Percentiles rank a stretch among this genome's conserved stretches.
These are phyloP conservation scores for Myriosclerotinia scirpicola DNA, from an alignment of 2,329 filamentous ascomycete genomes.

Conservation along the genomic window DNA sequence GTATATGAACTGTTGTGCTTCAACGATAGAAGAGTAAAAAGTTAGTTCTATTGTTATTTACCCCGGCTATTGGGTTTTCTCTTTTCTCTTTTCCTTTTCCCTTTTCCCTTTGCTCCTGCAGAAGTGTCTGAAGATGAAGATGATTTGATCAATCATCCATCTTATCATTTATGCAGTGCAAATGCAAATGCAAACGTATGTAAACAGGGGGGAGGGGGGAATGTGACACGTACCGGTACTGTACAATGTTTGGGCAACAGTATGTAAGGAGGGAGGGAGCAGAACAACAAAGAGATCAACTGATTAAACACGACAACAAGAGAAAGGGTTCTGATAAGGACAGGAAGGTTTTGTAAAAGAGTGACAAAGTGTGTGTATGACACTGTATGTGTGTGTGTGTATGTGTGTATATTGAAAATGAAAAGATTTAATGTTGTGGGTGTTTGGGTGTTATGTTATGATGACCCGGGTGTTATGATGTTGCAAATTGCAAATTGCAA, in stretches of 20 bases:
- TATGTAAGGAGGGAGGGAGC: background rate
- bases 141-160: conserved; percentile 13
- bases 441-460: too few species aligned
- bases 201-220: conserved; percentile 13
- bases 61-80: conserved; percentile 9
- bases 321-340: background rate
- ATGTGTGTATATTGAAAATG: background rate
- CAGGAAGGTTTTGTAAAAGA: background rate
- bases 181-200: background rate
- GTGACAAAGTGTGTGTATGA: conserved; percentile 16
- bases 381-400: background rate
- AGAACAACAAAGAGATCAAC: conserved; percentile 10
- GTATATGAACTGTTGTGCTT: conserved; percentile 15
- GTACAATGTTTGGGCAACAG: conserved; percentile 6
- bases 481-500: too few species aligned
- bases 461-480: too few species aligned
- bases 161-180: conserved; percentile 1
- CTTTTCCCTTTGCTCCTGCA: background rate
- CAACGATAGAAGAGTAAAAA: conserved; percentile 7
- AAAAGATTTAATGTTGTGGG: background rate
- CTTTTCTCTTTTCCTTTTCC: background rate
- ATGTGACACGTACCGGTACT: conserved; percentile 19
- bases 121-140: background rate
- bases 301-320: conserved; percentile 10
- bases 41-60: conserved; percentile 14